Conservation (phyloP, 768 basidiomycete species). For the Fomitopsis serialis region DNA sequence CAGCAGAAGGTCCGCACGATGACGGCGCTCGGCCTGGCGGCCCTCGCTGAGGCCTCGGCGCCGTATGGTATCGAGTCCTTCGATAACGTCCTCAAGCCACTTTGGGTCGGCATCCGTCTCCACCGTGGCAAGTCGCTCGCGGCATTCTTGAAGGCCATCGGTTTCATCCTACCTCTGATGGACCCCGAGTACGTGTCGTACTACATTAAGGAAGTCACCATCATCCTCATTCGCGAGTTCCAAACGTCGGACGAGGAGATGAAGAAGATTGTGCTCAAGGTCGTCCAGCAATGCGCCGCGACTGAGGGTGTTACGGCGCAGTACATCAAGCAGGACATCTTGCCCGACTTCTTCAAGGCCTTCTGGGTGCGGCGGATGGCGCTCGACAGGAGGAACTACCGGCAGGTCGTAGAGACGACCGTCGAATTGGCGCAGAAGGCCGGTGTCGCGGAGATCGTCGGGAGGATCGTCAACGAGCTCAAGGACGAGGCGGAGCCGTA, state of each 20-base stretch:
- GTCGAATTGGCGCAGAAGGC: constrained; percentile 97
- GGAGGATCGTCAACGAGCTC: constrained; percentile 79
- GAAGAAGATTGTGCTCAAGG: constrained; percentile 99
- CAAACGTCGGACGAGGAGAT: constrained; percentile 99
- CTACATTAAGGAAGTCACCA: constrained; percentile 97
- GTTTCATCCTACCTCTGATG: constrained; percentile 99
- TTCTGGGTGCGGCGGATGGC: constrained; percentile 99
- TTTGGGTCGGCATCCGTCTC: constrained; percentile 91
- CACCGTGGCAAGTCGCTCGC: constrained; percentile 95
- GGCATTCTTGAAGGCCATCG: constrained; percentile 95
- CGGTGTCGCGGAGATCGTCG: constrained; percentile 94
- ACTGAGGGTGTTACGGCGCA: constrained; percentile 96
- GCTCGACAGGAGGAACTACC: constrained; percentile 91
- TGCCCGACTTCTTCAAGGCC: constrained; percentile 98
- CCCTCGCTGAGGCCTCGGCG: constrained; percentile 93
- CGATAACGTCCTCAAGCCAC: constrained; percentile 91
- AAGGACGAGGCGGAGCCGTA: constrained; percentile 91
- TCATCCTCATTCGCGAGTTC: constrained; percentile 96
- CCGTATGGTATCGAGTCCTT: constrained; percentile 99
- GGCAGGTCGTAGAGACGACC: constrained; percentile 97
- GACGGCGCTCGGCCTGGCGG: constrained; percentile 89
- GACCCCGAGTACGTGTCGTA: constrained; percentile 99
- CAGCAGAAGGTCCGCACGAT: constrained; percentile 96
- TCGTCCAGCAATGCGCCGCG: constrained; percentile 97
- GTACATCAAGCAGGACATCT: constrained; percentile 96